A percentile compares a stretch with the other conserved stretches of the same genome.
Conservation (phyloP, 2,329 filamentous ascomycete genomes). For the Fusarium musae region DNA sequence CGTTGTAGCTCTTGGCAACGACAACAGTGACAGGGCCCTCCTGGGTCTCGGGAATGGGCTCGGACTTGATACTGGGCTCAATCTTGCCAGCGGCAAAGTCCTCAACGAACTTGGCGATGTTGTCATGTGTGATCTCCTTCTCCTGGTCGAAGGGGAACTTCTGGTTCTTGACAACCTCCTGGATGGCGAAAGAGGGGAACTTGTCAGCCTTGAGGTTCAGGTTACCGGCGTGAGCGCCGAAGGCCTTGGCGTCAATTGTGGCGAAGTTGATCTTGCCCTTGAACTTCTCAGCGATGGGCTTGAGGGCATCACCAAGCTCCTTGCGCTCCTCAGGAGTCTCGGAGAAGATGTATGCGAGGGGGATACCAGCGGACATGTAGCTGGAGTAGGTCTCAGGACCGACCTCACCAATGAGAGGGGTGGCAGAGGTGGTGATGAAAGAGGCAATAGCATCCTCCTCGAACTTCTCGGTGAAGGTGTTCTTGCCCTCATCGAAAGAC, state of each 20-base stretch:
- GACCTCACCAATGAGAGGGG: conserved; percentile 93
- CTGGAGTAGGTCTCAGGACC: conserved; percentile 95
- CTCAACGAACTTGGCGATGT: conserved; percentile 84
- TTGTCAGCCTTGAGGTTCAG: conserved; percentile 95
- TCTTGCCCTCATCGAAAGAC: conserved; percentile 96
- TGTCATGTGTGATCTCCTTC: conserved; percentile 76
- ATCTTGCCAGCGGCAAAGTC: conserved; percentile 88
- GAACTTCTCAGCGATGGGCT: conserved; percentile 88
- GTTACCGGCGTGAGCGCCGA: conserved; percentile 95
- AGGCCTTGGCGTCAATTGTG: conserved; percentile 93
- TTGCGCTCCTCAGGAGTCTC: conserved; percentile 91
- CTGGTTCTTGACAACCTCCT: conserved; percentile 93
- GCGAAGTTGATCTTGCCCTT: conserved; percentile 97
- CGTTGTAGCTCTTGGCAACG: conserved; percentile 93
- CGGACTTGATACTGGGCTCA: conserved; percentile 97
- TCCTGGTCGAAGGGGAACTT: conserved; percentile 95
- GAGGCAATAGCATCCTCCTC: conserved; percentile 80
- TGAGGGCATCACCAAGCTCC: conserved; percentile 79
- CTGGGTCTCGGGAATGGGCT: conserved; percentile 93
- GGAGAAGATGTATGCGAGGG: conserved; percentile 97
- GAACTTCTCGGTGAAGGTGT: conserved; percentile 81
- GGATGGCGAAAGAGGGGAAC: conserved; percentile 98
- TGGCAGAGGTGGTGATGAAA: conserved; percentile 87
- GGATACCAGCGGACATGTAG: conserved; percentile 94
- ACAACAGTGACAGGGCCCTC: conserved; percentile 88